Conservation (phyloP, 108 stramenopile genomes). For the Stephanodiscus triporus region DNA sequence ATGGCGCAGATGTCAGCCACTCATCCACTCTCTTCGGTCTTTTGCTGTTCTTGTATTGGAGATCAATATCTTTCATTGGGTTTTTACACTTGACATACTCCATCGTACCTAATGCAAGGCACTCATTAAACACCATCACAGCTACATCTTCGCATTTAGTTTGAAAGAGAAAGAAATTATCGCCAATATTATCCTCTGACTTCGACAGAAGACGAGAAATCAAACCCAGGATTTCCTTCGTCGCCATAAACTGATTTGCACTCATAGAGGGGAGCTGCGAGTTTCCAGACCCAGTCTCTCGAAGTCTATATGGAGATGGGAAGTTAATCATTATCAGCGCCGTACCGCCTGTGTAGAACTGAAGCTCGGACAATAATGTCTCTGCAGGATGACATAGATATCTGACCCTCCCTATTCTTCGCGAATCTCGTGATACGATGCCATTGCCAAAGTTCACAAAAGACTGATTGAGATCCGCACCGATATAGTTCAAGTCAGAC, state of each 20-base stretch:
- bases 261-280: conserved; percentile 32
- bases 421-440: conserved; percentile 27
- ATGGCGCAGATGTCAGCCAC: conserved; percentile 25
- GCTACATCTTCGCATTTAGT: conserved; percentile 53
- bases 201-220: conserved; percentile 18
- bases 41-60: conserved; percentile 9
- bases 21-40: conserved; percentile 35
- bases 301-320: conserved; percentile 41
- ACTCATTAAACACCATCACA: conserved; percentile 27
- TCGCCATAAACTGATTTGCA: conserved; percentile 35
- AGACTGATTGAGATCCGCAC: conserved; percentile 41
- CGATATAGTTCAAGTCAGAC: conserved; percentile 44
- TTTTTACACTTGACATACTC: conserved; percentile 16
- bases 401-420: conserved; percentile 23
- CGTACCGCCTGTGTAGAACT: conserved; percentile 22
- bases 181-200: neutral
- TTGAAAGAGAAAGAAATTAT: conserved; percentile 33
- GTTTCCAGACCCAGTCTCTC: conserved; percentile 17
- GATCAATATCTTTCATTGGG: conserved; percentile 28
- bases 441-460: conserved; percentile 46
- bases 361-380: conserved; percentile 26
- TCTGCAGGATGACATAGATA: conserved; percentile 37
- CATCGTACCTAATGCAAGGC: conserved; percentile 14
- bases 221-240: conserved; percentile 17
- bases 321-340: conserved; percentile 39